Evolutionary conservation across 108 stramenopile species (phyloP).

Genomic region (Conticribra guillardii): DNA sequence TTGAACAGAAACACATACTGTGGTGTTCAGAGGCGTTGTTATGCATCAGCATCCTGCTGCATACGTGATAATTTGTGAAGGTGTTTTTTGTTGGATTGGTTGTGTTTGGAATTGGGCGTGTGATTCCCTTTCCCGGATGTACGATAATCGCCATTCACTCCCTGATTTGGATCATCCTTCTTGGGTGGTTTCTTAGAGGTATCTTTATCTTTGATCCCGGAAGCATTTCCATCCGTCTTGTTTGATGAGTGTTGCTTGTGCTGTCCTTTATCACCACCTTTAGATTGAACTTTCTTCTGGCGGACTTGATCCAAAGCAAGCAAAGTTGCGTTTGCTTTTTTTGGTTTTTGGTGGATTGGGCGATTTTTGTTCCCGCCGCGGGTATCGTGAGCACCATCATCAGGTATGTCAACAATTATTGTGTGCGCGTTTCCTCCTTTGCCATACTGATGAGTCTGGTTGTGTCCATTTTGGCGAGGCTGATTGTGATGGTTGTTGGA

Average conservation of each 20-base stretch:
- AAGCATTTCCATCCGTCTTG: too few species aligned
- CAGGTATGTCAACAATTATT: not conserved
- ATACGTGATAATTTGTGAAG: not conserved
- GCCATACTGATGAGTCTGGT: not conserved
- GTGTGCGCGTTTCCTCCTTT: not conserved
- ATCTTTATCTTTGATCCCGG: too few species aligned
- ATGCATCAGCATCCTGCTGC: not conserved
- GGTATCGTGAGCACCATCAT: not conserved
- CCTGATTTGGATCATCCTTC: too few species aligned
- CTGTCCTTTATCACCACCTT: not conserved
- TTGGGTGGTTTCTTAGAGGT: too few species aligned
- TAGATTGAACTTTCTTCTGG: not conserved
- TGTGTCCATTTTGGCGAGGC: not conserved
- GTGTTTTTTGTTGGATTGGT: not conserved
- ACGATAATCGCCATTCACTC: too few species aligned
- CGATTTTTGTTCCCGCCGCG: not conserved
- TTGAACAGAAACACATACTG: too few species aligned
- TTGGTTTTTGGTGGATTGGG: too few species aligned
- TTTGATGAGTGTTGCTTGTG: not conserved
- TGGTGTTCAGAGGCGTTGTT: not conserved
- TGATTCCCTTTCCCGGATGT: too few species aligned
- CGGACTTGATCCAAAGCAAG: not conserved
- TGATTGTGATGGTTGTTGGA: not conserved
- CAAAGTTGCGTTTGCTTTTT: not conserved
- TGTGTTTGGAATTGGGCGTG: too few species aligned